Evolutionary conservation across 352 stramenopile species (phyloP).

Genomic region (Achlya hypogyna): DNA sequence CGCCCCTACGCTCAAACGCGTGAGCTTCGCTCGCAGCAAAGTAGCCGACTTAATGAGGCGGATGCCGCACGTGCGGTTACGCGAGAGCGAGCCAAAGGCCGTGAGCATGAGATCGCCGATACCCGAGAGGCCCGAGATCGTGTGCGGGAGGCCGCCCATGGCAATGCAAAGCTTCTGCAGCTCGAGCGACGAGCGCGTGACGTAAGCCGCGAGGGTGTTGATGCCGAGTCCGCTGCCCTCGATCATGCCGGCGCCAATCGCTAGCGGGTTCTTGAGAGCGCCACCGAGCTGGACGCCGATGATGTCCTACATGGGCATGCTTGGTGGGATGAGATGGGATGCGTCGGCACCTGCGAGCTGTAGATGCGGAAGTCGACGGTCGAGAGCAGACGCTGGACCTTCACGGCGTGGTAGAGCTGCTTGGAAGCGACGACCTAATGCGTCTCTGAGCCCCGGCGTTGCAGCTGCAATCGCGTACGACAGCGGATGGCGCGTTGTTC

Average conservation of each 20-base stretch:
- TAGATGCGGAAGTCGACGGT: slow-evolving; percentile 92
- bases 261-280: slow-evolving; percentile 97
- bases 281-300: slow-evolving; percentile 95
- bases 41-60: slow-evolving; percentile 88
- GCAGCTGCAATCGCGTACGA: slow-evolving; percentile 31
- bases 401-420: slow-evolving; percentile 83
- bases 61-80: slow-evolving; percentile 93
- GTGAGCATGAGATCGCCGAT: slow-evolving; percentile 95
- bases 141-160: slow-evolving; percentile 91
- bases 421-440: slow-evolving; percentile 89
- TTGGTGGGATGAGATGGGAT: neutral
- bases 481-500: slow-evolving; percentile 89
- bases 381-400: slow-evolving; percentile 74
- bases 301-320: slow-evolving; percentile 58
- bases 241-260: slow-evolving; percentile 95
- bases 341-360: slow-evolving; percentile 40
- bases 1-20: slow-evolving; percentile 23
- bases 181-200: slow-evolving; percentile 94
- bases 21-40: neutral
- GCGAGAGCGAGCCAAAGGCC: slow-evolving; percentile 91
- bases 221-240: slow-evolving; percentile 94
- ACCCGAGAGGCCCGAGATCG: slow-evolving; percentile 89
- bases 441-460: too few species aligned
- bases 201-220: slow-evolving; percentile 91
- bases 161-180: slow-evolving; percentile 92